Conservation (phyloP, 2,329 filamentous ascomycete species). For the Alternaria postmessia region DNA sequence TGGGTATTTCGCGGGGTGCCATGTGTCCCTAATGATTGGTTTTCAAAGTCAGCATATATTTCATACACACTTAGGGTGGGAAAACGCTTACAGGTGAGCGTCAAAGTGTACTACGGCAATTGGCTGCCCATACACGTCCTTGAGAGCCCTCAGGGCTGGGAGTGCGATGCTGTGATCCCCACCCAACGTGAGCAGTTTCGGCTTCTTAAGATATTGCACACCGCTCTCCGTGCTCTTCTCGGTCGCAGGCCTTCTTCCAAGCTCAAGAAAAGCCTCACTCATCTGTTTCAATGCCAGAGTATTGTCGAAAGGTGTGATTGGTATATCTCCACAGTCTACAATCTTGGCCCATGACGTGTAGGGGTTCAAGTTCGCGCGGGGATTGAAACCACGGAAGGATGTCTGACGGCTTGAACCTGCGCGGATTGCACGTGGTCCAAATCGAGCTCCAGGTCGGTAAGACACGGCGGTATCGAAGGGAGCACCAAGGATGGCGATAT, state of each 20-base stretch:
- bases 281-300: slow-evolving; percentile 81
- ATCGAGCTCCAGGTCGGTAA: slow-evolving; percentile 64
- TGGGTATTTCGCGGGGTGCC: slow-evolving; percentile 83
- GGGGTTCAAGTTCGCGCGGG: slow-evolving; percentile 82
- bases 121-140: slow-evolving; percentile 54
- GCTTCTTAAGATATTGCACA: slow-evolving; percentile 53
- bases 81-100: slow-evolving; percentile 63
- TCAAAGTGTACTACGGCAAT: slow-evolving; percentile 62
- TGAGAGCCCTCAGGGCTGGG: slow-evolving; percentile 59
- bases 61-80: not conserved
- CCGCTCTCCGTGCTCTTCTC: slow-evolving; percentile 48
- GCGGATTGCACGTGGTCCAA: slow-evolving; percentile 87
- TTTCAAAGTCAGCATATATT: not conserved
- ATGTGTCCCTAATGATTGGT: slow-evolving; percentile 63
- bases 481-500: slow-evolving; percentile 60
- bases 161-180: slow-evolving; percentile 62
- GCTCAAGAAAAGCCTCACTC: slow-evolving; percentile 79
- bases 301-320: slow-evolving; percentile 87
- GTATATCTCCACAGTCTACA: slow-evolving; percentile 90
- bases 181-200: slow-evolving; percentile 59
- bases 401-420: slow-evolving; percentile 84
- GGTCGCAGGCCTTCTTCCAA: slow-evolving; percentile 60
- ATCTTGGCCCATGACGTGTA: slow-evolving; percentile 81
- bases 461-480: slow-evolving; percentile 61
- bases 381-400: slow-evolving; percentile 81